These are phyloP conservation scores for Leptomonas pyrrhocoris DNA, from an alignment of 208 protist genomes.

Conservation along the genomic window DNA sequence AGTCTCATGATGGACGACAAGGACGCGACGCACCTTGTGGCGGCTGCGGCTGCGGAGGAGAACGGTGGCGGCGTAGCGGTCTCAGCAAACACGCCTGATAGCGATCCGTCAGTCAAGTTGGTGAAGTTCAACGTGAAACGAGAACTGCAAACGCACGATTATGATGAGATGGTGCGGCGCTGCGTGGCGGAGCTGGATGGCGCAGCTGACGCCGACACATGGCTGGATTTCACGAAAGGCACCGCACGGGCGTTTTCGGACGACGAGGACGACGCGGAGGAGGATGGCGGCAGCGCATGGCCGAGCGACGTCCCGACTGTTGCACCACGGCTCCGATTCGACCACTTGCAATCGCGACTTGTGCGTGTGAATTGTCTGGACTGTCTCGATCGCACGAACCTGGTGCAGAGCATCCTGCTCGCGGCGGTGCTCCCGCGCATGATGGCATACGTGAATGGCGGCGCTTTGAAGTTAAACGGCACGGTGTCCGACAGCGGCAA, in stretches of 20 bases:
- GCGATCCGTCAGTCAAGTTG: slow-evolving; percentile 25
- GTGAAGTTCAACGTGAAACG: slow-evolving; percentile 67
- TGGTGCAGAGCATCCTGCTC: slow-evolving; percentile 65
- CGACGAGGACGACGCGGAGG: slow-evolving; percentile 11
- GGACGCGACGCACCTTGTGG: background rate
- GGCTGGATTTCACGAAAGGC: slow-evolving; percentile 38
- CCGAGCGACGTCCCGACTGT: background rate
- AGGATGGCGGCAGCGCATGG: background rate
- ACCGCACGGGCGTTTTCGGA: background rate
- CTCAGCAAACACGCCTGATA: background rate
- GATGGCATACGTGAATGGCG: slow-evolving; percentile 43
- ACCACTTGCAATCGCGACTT: slow-evolving; percentile 17
- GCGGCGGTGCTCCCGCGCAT: slow-evolving; percentile 51
- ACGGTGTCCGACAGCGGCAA: background rate
- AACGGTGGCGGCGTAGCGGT: background rate
- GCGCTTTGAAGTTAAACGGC: background rate
- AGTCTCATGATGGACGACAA: background rate
- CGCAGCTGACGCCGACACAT: slow-evolving; percentile 2
- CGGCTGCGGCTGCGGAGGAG: background rate
- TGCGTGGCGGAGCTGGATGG: slow-evolving; percentile 23
- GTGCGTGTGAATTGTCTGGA: slow-evolving; percentile 85
- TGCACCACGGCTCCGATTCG: slow-evolving; percentile 6
- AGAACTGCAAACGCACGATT: slow-evolving; percentile 39
- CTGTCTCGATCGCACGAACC: slow-evolving; percentile 84
- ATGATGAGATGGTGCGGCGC: slow-evolving; percentile 38